Percentiles rank a stretch among this genome's conserved stretches.
These are phyloP conservation scores for Fusarium xylarioides DNA, from an alignment of 2,329 filamentous ascomycete species.

Conservation along the genomic window DNA sequence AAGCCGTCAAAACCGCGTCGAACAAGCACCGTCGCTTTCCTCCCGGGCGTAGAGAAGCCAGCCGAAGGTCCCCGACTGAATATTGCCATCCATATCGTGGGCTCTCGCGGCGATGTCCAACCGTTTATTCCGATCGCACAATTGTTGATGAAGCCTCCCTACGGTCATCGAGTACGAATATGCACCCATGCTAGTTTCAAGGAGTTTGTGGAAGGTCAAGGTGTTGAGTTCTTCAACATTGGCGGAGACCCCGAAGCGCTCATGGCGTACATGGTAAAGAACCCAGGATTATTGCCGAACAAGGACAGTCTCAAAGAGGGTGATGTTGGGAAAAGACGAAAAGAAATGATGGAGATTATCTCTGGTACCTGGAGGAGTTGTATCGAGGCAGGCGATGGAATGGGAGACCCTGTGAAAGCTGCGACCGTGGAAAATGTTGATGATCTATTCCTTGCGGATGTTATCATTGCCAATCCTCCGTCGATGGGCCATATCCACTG, in stretches of 20 bases:
- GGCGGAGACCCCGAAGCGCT: slow-evolving; percentile 64
- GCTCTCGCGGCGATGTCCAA: slow-evolving; percentile 52
- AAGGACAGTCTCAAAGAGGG: slow-evolving; percentile 49
- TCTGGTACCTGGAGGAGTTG: slow-evolving; percentile 50
- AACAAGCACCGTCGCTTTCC: slow-evolving; percentile 32
- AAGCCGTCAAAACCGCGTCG: slow-evolving; percentile 27
- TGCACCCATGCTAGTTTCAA: slow-evolving; percentile 65
- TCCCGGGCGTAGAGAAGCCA: slow-evolving; percentile 29
- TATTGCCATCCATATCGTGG: slow-evolving; percentile 48
- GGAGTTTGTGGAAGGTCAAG: slow-evolving; percentile 61
- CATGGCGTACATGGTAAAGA: slow-evolving; percentile 55
- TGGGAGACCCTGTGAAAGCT: slow-evolving; percentile 41
- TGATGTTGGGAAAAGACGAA: slow-evolving; percentile 48
- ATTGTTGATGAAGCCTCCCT: slow-evolving; percentile 45
- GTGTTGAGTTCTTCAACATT: slow-evolving; percentile 65
- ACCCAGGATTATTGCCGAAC: slow-evolving; percentile 51
- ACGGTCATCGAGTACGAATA: slow-evolving; percentile 64
- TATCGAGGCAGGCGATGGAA: slow-evolving; percentile 49
- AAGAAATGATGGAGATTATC: slow-evolving; percentile 51
- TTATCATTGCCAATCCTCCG: slow-evolving; percentile 64
- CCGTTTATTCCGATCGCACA: slow-evolving; percentile 68
- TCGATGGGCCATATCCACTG: slow-evolving; percentile 63
- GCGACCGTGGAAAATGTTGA: slow-evolving; percentile 37
- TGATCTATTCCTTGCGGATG: slow-evolving; percentile 61
- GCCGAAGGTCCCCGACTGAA: slow-evolving; percentile 39